A percentile compares a stretch with the other conserved stretches of the same genome.
Conservation (phyloP, 495 filamentous ascomycete genomes). For the Darksidea phi region DNA sequence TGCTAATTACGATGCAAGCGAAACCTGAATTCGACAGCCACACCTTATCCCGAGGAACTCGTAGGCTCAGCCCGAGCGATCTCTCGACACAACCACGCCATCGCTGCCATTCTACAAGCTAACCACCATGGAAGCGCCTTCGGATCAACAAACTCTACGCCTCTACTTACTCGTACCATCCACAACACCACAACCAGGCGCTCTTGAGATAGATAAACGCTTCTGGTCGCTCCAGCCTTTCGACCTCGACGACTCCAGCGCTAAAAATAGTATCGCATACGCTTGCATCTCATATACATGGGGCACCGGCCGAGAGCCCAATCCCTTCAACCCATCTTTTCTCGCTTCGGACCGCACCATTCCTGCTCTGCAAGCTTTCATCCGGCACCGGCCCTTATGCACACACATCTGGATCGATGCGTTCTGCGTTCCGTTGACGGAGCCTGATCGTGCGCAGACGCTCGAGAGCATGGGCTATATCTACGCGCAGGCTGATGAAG, state of each 20-base stretch:
- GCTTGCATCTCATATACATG: slow-evolving; percentile 21
- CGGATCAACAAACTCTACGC: too few species aligned
- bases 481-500: slow-evolving; percentile 25
- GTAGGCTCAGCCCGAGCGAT: too few species aligned
- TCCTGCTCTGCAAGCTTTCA: slow-evolving; percentile 18
- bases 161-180: too few species aligned
- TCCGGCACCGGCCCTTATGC: slow-evolving; percentile 8
- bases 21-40: too few species aligned
- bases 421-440: slow-evolving; percentile 27
- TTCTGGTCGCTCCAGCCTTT: background rate
- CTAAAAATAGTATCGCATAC: background rate
- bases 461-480: slow-evolving; percentile 37
- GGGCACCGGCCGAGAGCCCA: background rate
- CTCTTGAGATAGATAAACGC: too few species aligned
- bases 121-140: too few species aligned
- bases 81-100: too few species aligned
- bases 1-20: too few species aligned
- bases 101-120: too few species aligned
- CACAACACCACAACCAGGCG: too few species aligned
- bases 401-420: slow-evolving; percentile 31
- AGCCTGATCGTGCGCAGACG: background rate
- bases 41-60: too few species aligned
- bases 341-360: slow-evolving; percentile 11
- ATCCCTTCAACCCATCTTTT: slow-evolving; percentile 3
- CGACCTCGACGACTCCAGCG: background rate